Percentiles rank a stretch among this genome's conserved stretches.
Evolutionary conservation across 495 filamentous ascomycete species (phyloP).

Genomic region (Penicillium maclennaniae): DNA sequence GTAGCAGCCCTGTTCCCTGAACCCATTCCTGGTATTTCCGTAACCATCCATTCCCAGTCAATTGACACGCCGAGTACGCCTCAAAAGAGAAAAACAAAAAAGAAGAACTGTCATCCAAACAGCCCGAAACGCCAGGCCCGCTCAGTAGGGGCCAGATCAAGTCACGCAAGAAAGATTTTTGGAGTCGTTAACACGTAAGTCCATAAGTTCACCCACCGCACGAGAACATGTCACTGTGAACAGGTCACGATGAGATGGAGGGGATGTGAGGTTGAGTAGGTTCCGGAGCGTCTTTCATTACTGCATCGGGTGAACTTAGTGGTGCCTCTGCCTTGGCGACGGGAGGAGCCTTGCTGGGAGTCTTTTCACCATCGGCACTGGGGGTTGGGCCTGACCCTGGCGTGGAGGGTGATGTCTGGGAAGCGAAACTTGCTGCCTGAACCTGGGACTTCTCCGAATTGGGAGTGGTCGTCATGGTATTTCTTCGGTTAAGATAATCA

Average conservation of each 20-base stretch:
- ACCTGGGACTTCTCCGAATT: conserved; percentile 38
- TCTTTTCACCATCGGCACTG: conserved; percentile 12
- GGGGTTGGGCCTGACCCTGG: conserved; percentile 10
- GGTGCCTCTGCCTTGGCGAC: conserved; percentile 18
- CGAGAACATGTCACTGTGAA: conserved; percentile 3
- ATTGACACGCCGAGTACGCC: conserved; percentile 34
- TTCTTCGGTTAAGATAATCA: conserved; percentile 56
- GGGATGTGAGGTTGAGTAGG: conserved; percentile 25
- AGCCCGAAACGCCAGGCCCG: conserved; percentile 21
- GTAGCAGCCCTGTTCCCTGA: conserved; percentile 11
- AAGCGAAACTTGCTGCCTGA: conserved; percentile 21
- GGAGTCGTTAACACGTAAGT: conserved; percentile 27
- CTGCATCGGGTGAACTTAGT: conserved; percentile 22
- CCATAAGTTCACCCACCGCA: conserved; percentile 10
- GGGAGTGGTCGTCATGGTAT: conserved; percentile 37
- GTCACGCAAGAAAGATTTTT: conserved; percentile 26
- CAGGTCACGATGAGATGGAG: conserved; percentile 27
- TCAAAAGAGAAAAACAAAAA: conserved; percentile 17
- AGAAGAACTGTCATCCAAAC: conserved; percentile 20
- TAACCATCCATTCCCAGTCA: conserved; percentile 24
- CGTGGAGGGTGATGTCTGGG: conserved; percentile 26
- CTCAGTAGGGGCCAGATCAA: conserved; percentile 14
- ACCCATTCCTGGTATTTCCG: conserved; percentile 33
- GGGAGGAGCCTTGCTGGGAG: conserved; percentile 12
- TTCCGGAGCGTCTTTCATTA: conserved; percentile 33